Conservation (phyloP, 2,329 filamentous ascomycete species). For the Rhynchosporium secalis region DNA sequence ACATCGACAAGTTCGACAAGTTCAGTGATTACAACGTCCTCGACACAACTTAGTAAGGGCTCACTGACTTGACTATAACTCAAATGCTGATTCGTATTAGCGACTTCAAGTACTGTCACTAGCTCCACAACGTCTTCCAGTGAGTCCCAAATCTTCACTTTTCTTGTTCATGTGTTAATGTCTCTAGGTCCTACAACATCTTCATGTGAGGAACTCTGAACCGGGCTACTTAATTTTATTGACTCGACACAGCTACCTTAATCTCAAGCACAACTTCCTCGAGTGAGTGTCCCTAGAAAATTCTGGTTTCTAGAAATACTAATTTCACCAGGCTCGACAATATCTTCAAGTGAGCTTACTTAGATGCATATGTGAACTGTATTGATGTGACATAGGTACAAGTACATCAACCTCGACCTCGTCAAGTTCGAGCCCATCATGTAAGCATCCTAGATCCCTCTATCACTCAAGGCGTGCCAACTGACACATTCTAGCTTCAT, state of each 20-base stretch:
- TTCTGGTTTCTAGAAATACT: neutral
- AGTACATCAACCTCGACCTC: neutral
- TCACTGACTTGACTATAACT: neutral
- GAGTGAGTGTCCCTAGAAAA: neutral
- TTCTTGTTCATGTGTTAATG: too few species aligned
- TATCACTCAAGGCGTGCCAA: neutral
- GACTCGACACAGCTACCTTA: too few species aligned
- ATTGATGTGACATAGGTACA: neutral
- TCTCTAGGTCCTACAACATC: too few species aligned
- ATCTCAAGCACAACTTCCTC: neutral
- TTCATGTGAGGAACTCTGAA: too few species aligned
- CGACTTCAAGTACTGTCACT: neutral
- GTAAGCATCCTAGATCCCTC: neutral
- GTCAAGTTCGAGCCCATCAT: neutral
- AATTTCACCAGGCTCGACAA: neutral
- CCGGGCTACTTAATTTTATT: too few species aligned
- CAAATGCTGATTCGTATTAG: neutral
- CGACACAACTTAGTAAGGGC: neutral
- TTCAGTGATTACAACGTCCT: neutral
- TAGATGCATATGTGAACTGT: neutral
- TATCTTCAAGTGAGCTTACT: neutral
- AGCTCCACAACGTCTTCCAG: neutral
- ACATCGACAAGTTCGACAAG: neutral
- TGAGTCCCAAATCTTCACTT: neutral
- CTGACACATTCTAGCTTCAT: neutral